Evolutionary conservation across 768 basidiomycete species (phyloP).

Genomic region (Austroboletus eburneus): DNA sequence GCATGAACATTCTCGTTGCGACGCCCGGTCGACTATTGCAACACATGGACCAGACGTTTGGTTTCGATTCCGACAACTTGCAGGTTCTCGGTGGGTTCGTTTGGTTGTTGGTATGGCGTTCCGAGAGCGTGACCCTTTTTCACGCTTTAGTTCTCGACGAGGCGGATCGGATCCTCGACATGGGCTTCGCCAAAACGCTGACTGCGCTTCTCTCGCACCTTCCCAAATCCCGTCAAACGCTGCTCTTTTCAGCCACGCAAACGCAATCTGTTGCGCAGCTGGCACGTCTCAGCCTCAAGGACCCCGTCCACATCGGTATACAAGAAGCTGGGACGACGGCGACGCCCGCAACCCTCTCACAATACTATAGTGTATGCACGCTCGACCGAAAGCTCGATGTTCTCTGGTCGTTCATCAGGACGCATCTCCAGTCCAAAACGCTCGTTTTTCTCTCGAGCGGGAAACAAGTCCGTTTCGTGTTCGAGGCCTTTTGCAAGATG

Average conservation of each 20-base stretch:
- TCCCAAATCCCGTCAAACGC: slow-evolving; percentile 86
- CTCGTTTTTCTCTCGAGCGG: slow-evolving; percentile 94
- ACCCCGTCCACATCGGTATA: slow-evolving; percentile 72
- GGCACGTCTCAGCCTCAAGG: slow-evolving; percentile 82
- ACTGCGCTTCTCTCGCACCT: slow-evolving; percentile 91
- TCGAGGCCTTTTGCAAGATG: slow-evolving; percentile 92
- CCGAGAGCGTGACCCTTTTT: too few relatives aligned
- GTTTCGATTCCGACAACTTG: slow-evolving; percentile 88
- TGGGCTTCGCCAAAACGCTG: slow-evolving; percentile 89
- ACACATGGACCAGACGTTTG: slow-evolving; percentile 97
- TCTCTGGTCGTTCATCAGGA: slow-evolving; percentile 93
- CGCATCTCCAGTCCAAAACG: slow-evolving; percentile 84
- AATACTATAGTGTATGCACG: slow-evolving; percentile 79
- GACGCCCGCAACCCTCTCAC: slow-evolving; percentile 78
- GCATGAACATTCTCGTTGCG: slow-evolving; percentile 99
- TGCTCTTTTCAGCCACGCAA: slow-evolving; percentile 96
- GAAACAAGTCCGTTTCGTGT: slow-evolving; percentile 96
- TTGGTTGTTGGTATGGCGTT: too few relatives aligned
- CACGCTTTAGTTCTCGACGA: slow-evolving; percentile 97
- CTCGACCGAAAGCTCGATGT: slow-evolving; percentile 88
- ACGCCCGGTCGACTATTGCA: slow-evolving; percentile 94
- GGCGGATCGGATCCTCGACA: slow-evolving; percentile 93
- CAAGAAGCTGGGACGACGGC: slow-evolving; percentile 43
- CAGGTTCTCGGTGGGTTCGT: slow-evolving; percentile 86
- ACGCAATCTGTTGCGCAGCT: slow-evolving; percentile 85